These are phyloP conservation scores for Leishmania braziliensis DNA, from an alignment of 208 protist species.

Conservation along the genomic window DNA sequence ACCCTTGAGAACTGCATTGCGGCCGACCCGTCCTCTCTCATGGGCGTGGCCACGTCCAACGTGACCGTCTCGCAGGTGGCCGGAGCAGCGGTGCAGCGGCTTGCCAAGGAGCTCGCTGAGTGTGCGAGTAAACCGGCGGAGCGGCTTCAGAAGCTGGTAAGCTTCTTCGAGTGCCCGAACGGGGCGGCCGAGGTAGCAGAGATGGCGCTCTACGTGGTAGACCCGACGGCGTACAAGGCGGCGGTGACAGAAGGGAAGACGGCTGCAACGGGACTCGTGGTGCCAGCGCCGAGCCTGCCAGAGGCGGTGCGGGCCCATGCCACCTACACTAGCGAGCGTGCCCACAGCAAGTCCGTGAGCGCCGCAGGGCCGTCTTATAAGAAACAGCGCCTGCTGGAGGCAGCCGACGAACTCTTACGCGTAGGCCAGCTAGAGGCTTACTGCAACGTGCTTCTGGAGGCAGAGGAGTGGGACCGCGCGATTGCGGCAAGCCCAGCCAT, in stretches of 20 bases:
- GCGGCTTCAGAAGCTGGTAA: conserved; percentile 59
- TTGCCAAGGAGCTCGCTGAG: conserved; percentile 61
- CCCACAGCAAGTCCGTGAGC: conserved; percentile 65
- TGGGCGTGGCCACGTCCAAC: conserved; percentile 41
- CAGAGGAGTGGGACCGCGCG: conserved; percentile 89
- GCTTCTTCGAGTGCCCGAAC: conserved; percentile 84
- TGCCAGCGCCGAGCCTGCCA: conserved; percentile 49
- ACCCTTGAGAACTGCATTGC: conserved; percentile 59
- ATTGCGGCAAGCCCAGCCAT: conserved; percentile 87
- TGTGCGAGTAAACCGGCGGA: conserved; percentile 47
- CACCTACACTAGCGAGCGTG: conserved; percentile 67
- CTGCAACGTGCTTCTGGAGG: conserved; percentile 83
- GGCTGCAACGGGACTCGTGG: conserved; percentile 42
- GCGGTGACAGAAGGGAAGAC: conserved; percentile 30
- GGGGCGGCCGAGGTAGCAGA: conserved; percentile 68
- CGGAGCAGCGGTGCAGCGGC: conserved; percentile 53
- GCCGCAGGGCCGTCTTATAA: conserved; percentile 57
- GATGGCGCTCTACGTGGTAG: conserved; percentile 42
- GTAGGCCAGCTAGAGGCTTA: conserved; percentile 81
- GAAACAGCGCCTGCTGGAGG: conserved; percentile 65
- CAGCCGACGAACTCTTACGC: conserved; percentile 70
- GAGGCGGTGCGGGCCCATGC: conserved; percentile 46
- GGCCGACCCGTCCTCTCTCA: conserved; percentile 50
- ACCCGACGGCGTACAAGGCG: conserved; percentile 43
- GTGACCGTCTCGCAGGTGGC: conserved; percentile 48